phyloP scores from a whole-genome alignment of 495 filamentous ascomycete genomes.

The Penicillium coffeae region DNA sequence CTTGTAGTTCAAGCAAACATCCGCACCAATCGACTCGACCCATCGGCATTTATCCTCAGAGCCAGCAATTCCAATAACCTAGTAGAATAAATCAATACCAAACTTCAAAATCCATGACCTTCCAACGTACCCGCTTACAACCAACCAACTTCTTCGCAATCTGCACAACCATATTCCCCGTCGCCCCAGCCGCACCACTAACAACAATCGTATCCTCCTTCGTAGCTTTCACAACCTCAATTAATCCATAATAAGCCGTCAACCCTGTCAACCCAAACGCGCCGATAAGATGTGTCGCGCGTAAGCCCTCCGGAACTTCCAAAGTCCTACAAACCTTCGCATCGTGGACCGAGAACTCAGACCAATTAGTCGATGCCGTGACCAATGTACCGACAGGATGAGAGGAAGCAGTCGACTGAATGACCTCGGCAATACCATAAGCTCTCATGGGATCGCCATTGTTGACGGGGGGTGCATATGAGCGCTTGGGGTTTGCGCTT shows the following conservation, averaged over 20 bases:
- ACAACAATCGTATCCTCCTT: slow-evolving; percentile 43
- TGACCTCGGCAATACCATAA: slow-evolving; percentile 42
- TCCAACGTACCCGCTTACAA: slow-evolving; percentile 40
- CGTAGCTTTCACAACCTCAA: slow-evolving; percentile 32
- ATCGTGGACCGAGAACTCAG: slow-evolving; percentile 45
- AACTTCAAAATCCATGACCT: not conserved
- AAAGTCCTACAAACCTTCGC: slow-evolving; percentile 30
- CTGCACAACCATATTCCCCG: slow-evolving; percentile 45
- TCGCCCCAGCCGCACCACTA: slow-evolving; percentile 45
- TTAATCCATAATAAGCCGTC: slow-evolving; percentile 50
- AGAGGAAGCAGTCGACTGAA: slow-evolving; percentile 22
- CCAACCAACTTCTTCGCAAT: slow-evolving; percentile 53
- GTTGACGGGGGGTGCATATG: slow-evolving; percentile 56
- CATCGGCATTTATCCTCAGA: slow-evolving; percentile 60
- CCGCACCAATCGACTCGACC: slow-evolving; percentile 59
- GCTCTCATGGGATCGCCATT: slow-evolving; percentile 58
- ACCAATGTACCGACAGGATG: slow-evolving; percentile 32
- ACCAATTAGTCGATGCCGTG: slow-evolving; percentile 38
- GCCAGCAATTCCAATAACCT: slow-evolving; percentile 56
- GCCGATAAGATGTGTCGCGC: slow-evolving; percentile 45
- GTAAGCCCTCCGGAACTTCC: slow-evolving; percentile 28
- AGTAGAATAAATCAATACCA: not conserved
- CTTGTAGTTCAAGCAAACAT: slow-evolving; percentile 68
- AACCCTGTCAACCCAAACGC: slow-evolving; percentile 47
- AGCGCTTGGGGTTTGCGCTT: slow-evolving; percentile 34